Base-by-base conservation (phyloP, 441 rosid genomes). In the Corymbia calophylla region DNA sequence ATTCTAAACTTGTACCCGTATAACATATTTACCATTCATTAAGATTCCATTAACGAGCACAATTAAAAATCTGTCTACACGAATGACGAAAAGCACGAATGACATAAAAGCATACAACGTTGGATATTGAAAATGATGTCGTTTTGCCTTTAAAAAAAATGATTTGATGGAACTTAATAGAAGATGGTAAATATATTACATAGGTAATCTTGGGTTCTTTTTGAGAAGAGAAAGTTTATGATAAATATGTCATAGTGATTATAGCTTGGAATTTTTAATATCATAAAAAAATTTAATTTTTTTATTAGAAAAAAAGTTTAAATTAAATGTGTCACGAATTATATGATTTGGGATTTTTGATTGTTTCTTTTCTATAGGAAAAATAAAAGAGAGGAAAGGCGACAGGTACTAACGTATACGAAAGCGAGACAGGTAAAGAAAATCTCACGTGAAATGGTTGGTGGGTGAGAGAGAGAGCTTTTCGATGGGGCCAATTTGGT, bases 231-330 rank as follows among this genome's bases (percentile, higher is more conserved):
- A 2, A 56, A 23, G 10, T 1, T 56, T 25, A 25, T 0, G 1
- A 58, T 58, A 58, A 58, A 25, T 58, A 0, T 23, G 3, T 58
- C 1, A 4, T 1, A 3, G 25, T 11, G 11, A 58, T 23, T 0
- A 25, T 58, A 2, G 0, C 11, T 58, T 0, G 64, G 7, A 11
- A 12, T 0, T 25, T 58, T 58, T 25, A 10, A 58, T 58, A 14
- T 58, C 6, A 25, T 58, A 58, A 10, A 58, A 39, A 39, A 39
- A 39, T 1, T 39, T 39, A 4, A 4, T 39, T 39, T 39, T 39
- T 39, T 39, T 5, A 6, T 39, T 6, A 39, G 44, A 39, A 39
- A 39, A 35, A 39, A 58, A 4, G 14, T 25, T 25, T 0, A 25
- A 0, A 29, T 23, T 23, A 25, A 58, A 1, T 58, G 10, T 25